Evolutionary conservation across 2,329 filamentous ascomycete genomes (phyloP), one percentile per base, ranked within the genome.

Genomic region (Chrysosporium keratinophilum): DNA sequence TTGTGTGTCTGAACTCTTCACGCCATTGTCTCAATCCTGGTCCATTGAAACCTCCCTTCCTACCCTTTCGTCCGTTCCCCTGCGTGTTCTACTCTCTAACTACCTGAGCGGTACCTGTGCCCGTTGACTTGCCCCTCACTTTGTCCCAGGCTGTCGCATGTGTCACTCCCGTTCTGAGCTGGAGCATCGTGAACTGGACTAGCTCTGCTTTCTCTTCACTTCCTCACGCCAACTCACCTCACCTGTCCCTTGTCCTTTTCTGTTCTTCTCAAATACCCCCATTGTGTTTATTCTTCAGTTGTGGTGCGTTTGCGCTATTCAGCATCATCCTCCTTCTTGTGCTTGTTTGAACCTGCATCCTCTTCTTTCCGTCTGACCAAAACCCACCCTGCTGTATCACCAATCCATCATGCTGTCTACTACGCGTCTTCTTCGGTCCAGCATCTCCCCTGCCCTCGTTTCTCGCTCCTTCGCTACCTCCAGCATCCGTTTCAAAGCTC

Each of bases 391-490:
- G 6, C 31, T 41, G 48, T 34, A 50, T 42, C 40, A 55, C 49
- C 28, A 4, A 15, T 19, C 50, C 60, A 69, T 45, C 55, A 74
- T 75, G 71, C 63, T 75, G 61, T 62, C 65, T 57, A 63, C 69
- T 57, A 63, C 69, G 64, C 76, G 76, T 64, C 67, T 82, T 61
- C 64, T 76, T 61, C 78, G 75, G 61, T 64, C 69, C 50, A 67
- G 73, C 61, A 70, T 73, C 57, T 61, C 66, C 58, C 33, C 72
- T 60, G 72, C 73, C 58, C 77, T 75, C 65, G 72, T 74, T 61
- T 65, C 77, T 58, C 77, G 82, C 62, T 72, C 80, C 61, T 78
- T 87, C 65, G 76, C 76, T 66, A 77, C 78, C 54, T 79, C 81
- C 55, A 68, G 76, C 55, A 58, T 67, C 59, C 64, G 67, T 60